Evolutionary conservation across 2,329 filamentous ascomycete genomes (phyloP).

Genomic region (Pseudomassariella vexata): DNA sequence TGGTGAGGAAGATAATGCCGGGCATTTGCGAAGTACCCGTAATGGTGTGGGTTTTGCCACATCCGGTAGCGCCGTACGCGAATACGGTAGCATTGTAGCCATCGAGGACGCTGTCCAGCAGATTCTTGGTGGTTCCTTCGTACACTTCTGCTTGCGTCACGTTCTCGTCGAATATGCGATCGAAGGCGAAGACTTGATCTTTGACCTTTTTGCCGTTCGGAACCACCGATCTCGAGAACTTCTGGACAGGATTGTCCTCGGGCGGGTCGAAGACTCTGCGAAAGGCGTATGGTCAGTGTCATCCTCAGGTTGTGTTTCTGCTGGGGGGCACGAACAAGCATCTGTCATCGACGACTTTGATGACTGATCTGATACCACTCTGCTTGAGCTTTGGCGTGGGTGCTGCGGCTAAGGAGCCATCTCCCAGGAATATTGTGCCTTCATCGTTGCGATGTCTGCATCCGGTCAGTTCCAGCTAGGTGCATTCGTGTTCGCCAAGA

Average conservation of each 20-base stretch:
- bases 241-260: slow-evolving; percentile 87
- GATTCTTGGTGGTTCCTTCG: slow-evolving; percentile 79
- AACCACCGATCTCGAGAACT: slow-evolving; percentile 76
- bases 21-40: slow-evolving; percentile 86
- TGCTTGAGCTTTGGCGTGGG: slow-evolving; percentile 79
- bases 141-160: slow-evolving; percentile 90
- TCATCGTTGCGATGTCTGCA: slow-evolving; percentile 74
- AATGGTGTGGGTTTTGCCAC: slow-evolving; percentile 98
- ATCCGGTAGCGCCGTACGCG: slow-evolving; percentile 94
- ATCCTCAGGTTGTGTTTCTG: too few species aligned
- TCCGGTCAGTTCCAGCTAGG: too few species aligned
- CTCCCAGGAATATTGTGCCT: slow-evolving; percentile 86
- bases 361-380: slow-evolving; percentile 82
- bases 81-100: slow-evolving; percentile 99
- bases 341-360: slow-evolving; percentile 94
- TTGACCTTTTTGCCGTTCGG: slow-evolving; percentile 87
- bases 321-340: slow-evolving; percentile 68
- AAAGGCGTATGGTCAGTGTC: too few species aligned
- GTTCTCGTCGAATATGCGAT: slow-evolving; percentile 94
- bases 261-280: slow-evolving; percentile 90
- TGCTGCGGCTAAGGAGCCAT: slow-evolving; percentile 85
- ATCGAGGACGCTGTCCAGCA: slow-evolving; percentile 93
- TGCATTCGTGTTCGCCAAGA: too few species aligned
- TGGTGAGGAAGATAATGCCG: slow-evolving; percentile 96
- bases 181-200: slow-evolving; percentile 96